Base-by-base conservation (phyloP, 352 stramenopile species). In the Aphanomyces invadans region DNA sequence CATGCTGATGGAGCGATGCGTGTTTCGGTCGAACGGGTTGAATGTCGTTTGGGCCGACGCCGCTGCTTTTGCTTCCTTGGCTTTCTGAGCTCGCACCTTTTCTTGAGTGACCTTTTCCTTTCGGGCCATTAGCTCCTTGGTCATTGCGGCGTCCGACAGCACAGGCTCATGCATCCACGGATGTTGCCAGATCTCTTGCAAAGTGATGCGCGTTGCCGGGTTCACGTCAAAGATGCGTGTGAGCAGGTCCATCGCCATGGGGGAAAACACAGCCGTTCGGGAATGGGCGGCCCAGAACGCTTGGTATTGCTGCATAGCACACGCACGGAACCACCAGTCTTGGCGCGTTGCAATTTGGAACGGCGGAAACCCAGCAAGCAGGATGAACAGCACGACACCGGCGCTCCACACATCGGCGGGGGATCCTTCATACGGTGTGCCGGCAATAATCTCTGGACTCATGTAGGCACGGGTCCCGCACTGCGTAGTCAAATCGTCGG, bases 311-410 rank as follows among this genome's bases (percentile, higher is more conserved):
- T 83, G 73, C 19, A 81, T 75, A 3, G 82, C 78, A 42, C 81
- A 90, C 2, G 82, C 81, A 32, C 84, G 75, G 73, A 94, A 96
- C 87, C 88, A 96, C 88, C 88, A 96, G 72, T 97, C 89, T 63
- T 90, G 84, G 56, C 78, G 81, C 4, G 81, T 78, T 38, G 89
- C 89, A 38, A 90, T 89, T 71, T 96, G 84, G 74, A 97, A 97
- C 33, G 92, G 91, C 44, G 91, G 90, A 70, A 96, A 95, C 25
- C 89, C 90, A 21, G 89, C 89, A 33, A 97, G 74, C 79, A 98
- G 92, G 64, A 97, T 97, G 74, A 96, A 98, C 3, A 98, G 71
- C 62, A 98, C 89, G 28, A 97, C 88, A 25, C 92, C 92, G 45
- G 86, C 80, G 15, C 87, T 96, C 92, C 91, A 98, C 39, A 97